A percentile compares a stretch with the other conserved stretches of the same genome.
Conservation (phyloP, 192 early-diverging fungal species). For the Entophlyctis luteolus region DNA sequence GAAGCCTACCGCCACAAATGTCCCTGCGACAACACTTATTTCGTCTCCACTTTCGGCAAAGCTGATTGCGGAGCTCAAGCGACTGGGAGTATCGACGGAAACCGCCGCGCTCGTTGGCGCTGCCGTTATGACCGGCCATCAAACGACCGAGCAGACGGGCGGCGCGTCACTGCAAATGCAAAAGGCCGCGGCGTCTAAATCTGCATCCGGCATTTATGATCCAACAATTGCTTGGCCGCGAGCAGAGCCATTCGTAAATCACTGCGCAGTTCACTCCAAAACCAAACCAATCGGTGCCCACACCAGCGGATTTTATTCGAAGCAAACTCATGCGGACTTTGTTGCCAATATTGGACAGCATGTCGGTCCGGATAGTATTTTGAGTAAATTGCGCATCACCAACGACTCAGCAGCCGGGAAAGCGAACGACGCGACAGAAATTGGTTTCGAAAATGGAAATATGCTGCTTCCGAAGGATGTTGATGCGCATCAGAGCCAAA, state of each 20-base stretch:
- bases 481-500: too few relatives aligned
- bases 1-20: background rate
- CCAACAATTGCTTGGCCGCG: slow-evolving; percentile 14
- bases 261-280: background rate
- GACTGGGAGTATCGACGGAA: slow-evolving; percentile 7
- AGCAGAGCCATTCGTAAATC: slow-evolving; percentile 6
- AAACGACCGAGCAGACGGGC: too few relatives aligned
- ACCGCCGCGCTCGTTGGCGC: slow-evolving; percentile 1
- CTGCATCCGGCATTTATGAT: background rate
- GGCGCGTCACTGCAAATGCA: background rate
- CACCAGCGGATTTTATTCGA: slow-evolving; percentile 44
- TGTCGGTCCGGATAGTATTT: slow-evolving; percentile 14
- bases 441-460: too few relatives aligned
- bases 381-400: background rate
- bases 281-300: slow-evolving; percentile 40
- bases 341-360: background rate
- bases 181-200: too few relatives aligned
- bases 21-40: slow-evolving; percentile 5
- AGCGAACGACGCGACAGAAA: slow-evolving; percentile 8
- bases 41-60: slow-evolving; percentile 22
- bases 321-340: slow-evolving; percentile 17
- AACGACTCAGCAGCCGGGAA: background rate
- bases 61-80: background rate
- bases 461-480: too few relatives aligned
- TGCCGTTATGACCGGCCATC: background rate